Percentiles rank a stretch among this genome's conserved stretches.
phyloP scores from a whole-genome alignment of 1,284 basidiomycete genomes.

The Lentinula novae-zelandiae region DNA sequence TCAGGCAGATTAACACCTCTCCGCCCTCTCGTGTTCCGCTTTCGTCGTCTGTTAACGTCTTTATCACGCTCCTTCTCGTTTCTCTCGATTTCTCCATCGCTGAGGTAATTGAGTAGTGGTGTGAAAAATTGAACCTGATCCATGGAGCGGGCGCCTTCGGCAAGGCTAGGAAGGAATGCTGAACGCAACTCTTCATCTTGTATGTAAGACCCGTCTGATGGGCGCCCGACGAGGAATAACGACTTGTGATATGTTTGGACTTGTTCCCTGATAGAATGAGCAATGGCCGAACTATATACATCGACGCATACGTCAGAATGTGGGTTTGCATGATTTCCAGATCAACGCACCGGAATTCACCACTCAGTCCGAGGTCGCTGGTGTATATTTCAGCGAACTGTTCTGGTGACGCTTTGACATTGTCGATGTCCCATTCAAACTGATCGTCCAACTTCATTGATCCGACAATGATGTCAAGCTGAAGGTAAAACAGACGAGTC shows the following conservation, averaged over 20 bases:
- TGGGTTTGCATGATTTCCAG: not conserved
- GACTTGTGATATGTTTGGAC: conserved; percentile 90
- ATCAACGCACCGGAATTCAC: conserved; percentile 82
- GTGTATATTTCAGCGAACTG: conserved; percentile 89
- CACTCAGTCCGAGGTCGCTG: conserved; percentile 84
- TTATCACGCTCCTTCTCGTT: conserved; percentile 93
- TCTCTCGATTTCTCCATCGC: conserved; percentile 83
- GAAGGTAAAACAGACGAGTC: conserved; percentile 11
- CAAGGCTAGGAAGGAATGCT: conserved; percentile 82
- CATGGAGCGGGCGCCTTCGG: conserved; percentile 65
- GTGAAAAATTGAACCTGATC: conserved; percentile 80
- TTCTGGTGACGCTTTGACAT: conserved; percentile 80
- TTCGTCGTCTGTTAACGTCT: conserved; percentile 81
- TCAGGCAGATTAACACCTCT: conserved; percentile 91
- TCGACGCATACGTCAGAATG: not conserved
- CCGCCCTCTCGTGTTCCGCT: conserved; percentile 85
- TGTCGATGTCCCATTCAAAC: conserved; percentile 97
- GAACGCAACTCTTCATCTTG: conserved; percentile 91
- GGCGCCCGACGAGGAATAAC: conserved; percentile 87
- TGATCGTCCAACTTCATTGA: conserved; percentile 93
- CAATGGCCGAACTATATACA: conserved; percentile 82
- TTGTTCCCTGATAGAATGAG: conserved; percentile 96
- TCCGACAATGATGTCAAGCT: conserved; percentile 96
- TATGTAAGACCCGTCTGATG: conserved; percentile 74
- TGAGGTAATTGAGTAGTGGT: conserved; percentile 85